phyloP scores from a whole-genome alignment of 345 rosid species.

The Orychophragmus violaceus region DNA sequence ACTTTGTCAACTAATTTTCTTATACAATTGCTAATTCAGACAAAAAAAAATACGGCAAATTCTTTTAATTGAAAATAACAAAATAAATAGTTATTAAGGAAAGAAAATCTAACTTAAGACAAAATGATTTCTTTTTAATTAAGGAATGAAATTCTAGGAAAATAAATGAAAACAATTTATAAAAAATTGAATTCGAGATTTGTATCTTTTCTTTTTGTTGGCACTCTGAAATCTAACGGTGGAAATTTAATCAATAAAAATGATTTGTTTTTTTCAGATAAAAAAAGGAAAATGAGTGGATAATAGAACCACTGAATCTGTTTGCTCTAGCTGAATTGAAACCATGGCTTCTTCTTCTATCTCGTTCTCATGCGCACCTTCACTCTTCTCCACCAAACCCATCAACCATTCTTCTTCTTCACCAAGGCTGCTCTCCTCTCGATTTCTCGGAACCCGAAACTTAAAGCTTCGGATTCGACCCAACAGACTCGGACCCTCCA shows the following conservation, averaged over 20 bases:
- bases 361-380: constrained; percentile 31
- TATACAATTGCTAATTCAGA: no score
- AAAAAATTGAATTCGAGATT: no score
- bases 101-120: no score
- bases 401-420: neutral
- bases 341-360: constrained; percentile 39
- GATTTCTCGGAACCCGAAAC: constrained; percentile 45
- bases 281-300: constrained; percentile 17
- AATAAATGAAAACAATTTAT: no score
- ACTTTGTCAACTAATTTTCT: no score
- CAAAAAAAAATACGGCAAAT: no score
- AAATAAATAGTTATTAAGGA: no score
- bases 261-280: neutral
- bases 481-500: constrained; percentile 55
- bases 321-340: constrained; percentile 17
- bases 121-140: no score
- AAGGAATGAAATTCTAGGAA: no score
- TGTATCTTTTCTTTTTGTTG: no score
- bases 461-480: constrained; percentile 18
- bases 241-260: neutral
- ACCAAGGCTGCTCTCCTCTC: constrained; percentile 36
- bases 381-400: constrained; percentile 32
- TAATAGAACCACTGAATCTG: constrained; percentile 9
- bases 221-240: constrained; percentile 6
- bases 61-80: no score